Percentiles rank a stretch among this genome's conserved stretches.
Evolutionary conservation across 2,329 filamentous ascomycete genomes (phyloP).

Genomic region (Botrytis pseudocinerea): DNA sequence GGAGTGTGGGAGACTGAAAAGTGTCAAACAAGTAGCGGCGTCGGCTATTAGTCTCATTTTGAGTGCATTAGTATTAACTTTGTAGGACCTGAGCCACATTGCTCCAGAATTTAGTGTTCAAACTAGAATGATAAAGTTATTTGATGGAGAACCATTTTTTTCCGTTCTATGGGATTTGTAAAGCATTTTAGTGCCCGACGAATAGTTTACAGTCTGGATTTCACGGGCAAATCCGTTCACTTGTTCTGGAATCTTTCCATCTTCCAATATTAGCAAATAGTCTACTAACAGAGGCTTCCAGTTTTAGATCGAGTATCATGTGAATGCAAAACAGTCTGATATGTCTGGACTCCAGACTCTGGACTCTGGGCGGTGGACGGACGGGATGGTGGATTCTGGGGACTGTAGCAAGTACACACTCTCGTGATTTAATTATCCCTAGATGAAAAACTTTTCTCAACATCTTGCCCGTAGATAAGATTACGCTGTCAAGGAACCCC

Average conservation of each 20-base stretch:
- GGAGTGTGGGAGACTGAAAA: neutral
- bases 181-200: neutral
- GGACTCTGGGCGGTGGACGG: neutral
- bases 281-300: neutral
- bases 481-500: neutral
- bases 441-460: neutral
- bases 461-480: neutral
- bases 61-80: neutral
- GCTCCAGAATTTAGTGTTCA: neutral
- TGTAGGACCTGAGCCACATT: neutral
- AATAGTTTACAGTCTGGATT: neutral
- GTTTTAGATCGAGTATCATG: neutral
- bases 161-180: neutral
- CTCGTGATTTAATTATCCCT: neutral
- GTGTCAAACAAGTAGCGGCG: neutral
- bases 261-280: neutral
- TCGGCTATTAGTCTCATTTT: constrained; percentile 13
- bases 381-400: neutral
- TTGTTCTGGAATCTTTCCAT: constrained; percentile 8
- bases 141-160: neutral
- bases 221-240: neutral
- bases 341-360: neutral
- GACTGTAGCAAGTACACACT: neutral
- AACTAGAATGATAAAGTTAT: neutral
- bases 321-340: neutral